A percentile compares a stretch with the other conserved stretches of the same genome.
phyloP scores from a whole-genome alignment of 495 filamentous ascomycete genomes.

The Aspergillus kassunensis region DNA sequence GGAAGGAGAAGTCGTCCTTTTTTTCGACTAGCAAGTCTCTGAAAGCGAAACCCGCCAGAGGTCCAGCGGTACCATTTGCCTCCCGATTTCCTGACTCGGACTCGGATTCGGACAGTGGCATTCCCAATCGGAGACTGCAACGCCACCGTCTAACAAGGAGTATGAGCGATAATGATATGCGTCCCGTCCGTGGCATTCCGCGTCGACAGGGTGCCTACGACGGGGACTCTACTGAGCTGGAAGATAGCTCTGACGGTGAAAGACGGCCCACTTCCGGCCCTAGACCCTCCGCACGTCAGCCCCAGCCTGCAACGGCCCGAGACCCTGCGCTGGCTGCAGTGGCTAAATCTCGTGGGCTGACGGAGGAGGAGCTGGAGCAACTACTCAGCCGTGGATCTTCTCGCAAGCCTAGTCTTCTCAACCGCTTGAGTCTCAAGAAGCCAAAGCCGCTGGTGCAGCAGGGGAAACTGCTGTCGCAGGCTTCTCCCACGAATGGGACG shows the following conservation, averaged over 20 bases:
- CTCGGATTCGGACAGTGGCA: conserved; percentile 56
- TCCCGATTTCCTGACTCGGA: conserved; percentile 66
- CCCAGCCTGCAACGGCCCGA: conserved; percentile 11
- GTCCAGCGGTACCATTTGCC: conserved; percentile 13
- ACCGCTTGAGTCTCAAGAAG: conserved; percentile 39
- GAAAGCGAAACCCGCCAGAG: conserved; percentile 32
- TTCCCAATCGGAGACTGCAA: conserved; percentile 40
- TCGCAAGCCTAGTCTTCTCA: conserved; percentile 38
- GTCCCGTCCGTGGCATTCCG: conserved; percentile 64
- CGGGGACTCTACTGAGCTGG: conserved; percentile 67
- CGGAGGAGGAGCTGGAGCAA: conserved; percentile 36
- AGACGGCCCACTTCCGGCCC: conserved; percentile 9
- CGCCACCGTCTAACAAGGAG: conserved; percentile 83
- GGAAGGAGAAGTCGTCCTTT: conserved; percentile 39
- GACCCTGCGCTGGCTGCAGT: conserved; percentile 38
- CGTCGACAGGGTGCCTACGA: conserved; percentile 46
- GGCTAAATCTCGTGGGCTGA: conserved; percentile 40
- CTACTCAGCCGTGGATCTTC: conserved; percentile 29
- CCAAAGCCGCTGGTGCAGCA: conserved; percentile 33
- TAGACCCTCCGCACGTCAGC: conserved; percentile 7
- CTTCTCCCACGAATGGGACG: conserved; percentile 28
- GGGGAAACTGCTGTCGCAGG: conserved; percentile 26
- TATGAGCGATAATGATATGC: conserved; percentile 71
- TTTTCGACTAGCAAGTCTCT: conserved; percentile 46
- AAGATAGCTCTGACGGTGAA: conserved; percentile 55